A percentile compares a stretch with the other conserved stretches of the same genome.
phyloP scores from a whole-genome alignment of 345 rosid genomes.

The Moricandia arvensis region DNA sequence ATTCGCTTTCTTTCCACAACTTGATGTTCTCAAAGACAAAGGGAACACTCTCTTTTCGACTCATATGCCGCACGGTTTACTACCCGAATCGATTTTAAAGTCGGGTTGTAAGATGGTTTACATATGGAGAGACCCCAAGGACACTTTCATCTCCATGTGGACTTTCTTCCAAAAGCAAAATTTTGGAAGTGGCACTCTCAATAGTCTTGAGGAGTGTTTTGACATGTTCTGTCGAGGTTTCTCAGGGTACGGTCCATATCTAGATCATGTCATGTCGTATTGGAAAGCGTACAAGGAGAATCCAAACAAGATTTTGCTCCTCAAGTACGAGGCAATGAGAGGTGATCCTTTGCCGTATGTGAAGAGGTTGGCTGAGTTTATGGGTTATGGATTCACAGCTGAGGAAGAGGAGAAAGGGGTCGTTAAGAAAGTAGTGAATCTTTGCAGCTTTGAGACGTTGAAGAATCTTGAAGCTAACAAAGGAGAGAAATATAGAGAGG shows the following conservation, averaged over 20 bases:
- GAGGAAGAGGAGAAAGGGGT: neutral
- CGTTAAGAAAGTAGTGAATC: neutral
- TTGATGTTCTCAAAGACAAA: conserved; percentile 9
- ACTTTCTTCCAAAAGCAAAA: neutral
- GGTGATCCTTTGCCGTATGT: neutral
- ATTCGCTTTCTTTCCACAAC: neutral
- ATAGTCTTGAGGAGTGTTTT: neutral
- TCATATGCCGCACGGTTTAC: neutral
- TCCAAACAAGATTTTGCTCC: neutral
- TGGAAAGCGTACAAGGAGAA: neutral
- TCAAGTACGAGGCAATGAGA: neutral
- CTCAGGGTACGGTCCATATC: neutral
- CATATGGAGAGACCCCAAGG: conserved; percentile 29
- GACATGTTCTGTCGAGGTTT: neutral
- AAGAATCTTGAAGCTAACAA: neutral
- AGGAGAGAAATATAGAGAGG: conserved; percentile 1
- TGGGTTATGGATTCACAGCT: neutral
- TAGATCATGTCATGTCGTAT: neutral
- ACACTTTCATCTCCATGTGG: conserved; percentile 28
- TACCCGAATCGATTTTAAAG: neutral
- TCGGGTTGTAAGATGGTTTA: conserved; percentile 29
- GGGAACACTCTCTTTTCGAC: conserved; percentile 22
- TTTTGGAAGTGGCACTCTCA: neutral
- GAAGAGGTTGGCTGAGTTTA: neutral
- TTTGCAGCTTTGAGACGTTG: neutral